Conservation (phyloP, 805 yeast genomes). For the Myxozyma lipomycoides region DNA sequence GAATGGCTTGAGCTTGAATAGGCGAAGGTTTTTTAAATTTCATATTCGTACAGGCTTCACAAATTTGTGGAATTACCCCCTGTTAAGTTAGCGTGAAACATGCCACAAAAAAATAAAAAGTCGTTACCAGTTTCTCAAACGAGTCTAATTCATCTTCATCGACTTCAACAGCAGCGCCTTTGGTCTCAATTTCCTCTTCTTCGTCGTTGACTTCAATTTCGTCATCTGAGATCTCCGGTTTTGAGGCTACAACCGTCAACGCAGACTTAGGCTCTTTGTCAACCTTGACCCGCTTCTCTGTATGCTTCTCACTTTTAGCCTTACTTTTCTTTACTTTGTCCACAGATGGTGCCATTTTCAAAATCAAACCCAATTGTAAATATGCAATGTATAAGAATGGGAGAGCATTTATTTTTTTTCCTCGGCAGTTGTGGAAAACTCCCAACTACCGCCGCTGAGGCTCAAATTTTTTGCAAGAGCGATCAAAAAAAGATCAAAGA, state of each 20-base stretch:
- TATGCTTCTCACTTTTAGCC: constrained; percentile 3
- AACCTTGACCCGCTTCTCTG: constrained; percentile 5
- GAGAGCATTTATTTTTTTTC: too few relatives aligned
- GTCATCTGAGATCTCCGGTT: constrained; percentile 41
- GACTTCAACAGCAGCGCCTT: constrained; percentile 4
- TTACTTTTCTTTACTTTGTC: constrained; percentile 2
- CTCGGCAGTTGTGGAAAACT: too few relatives aligned
- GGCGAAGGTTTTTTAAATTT: constrained; percentile 85
- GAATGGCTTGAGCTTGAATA: constrained; percentile 86
- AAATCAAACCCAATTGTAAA: too few relatives aligned
- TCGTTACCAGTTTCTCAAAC: constrained; percentile 29
- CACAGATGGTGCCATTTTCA: neutral
- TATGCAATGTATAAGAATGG: too few relatives aligned
- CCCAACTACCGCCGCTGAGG: too few relatives aligned
- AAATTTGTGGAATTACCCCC: constrained; percentile 68
- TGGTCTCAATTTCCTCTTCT: constrained; percentile 7
- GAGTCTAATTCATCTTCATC: constrained; percentile 18
- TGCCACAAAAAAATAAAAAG: too few relatives aligned
- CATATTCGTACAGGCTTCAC: constrained; percentile 72
- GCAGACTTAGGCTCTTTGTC: constrained; percentile 14
- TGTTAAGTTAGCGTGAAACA: constrained; percentile 1
- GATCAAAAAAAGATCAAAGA: too few relatives aligned
- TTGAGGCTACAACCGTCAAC: constrained; percentile 33
- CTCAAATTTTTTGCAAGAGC: too few relatives aligned
- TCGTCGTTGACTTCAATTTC: constrained; percentile 11